A percentile compares a stretch with the other conserved stretches of the same genome.
Conservation (phyloP, 352 stramenopile species). For the Globisporangium barbulae region DNA sequence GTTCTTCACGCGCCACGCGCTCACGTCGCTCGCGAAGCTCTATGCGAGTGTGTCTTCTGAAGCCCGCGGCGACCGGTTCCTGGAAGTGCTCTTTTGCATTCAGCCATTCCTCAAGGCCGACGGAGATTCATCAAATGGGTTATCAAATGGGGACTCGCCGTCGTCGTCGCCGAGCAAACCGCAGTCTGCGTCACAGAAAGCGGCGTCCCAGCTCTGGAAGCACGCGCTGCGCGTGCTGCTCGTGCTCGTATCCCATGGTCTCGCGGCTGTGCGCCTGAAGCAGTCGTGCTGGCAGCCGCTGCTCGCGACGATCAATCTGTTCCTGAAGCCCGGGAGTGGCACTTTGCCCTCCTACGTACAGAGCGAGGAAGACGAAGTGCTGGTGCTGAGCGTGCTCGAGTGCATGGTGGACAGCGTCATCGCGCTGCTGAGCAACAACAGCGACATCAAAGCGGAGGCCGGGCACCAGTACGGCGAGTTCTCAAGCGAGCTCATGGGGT, state of each 20-base stretch:
- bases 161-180: constrained; percentile 32
- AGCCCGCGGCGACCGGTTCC: constrained; percentile 52
- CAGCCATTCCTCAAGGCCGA: constrained; percentile 61
- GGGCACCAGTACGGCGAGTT: constrained; percentile 32
- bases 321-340: constrained; percentile 54
- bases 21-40: constrained; percentile 73
- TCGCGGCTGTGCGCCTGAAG: constrained; percentile 48
- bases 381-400: constrained; percentile 75
- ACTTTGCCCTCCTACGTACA: constrained; percentile 55
- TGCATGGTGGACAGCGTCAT: constrained; percentile 74
- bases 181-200: constrained; percentile 58
- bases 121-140: background rate
- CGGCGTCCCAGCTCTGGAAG: constrained; percentile 70
- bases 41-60: constrained; percentile 60
- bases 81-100: constrained; percentile 61
- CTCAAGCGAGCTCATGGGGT: constrained; percentile 43
- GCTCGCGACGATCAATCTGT: constrained; percentile 57
- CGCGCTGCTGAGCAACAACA: constrained; percentile 35
- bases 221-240: constrained; percentile 68
- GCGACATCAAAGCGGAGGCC: constrained; percentile 20
- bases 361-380: constrained; percentile 69
- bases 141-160: background rate
- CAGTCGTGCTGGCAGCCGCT: constrained; percentile 52
- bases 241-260: constrained; percentile 66
- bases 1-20: constrained; percentile 77